These are phyloP conservation scores for Myotisia sp. DNA, from an alignment of 2,329 filamentous ascomycete genomes.

Conservation along the genomic window DNA sequence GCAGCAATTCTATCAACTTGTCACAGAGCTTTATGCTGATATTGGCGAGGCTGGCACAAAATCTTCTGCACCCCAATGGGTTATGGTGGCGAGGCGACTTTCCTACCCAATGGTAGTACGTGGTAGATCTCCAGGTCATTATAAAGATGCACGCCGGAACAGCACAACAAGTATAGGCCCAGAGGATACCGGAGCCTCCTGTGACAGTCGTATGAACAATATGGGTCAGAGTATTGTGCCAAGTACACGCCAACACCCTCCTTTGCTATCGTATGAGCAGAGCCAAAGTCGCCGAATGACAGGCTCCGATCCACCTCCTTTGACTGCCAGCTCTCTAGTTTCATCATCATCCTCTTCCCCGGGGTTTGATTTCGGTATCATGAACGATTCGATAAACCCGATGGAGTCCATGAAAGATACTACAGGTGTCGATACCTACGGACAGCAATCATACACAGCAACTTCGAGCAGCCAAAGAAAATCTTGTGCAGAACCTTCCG, in stretches of 20 bases:
- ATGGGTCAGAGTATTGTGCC: conserved; percentile 21
- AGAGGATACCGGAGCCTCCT: conserved; percentile 39
- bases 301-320: conserved; percentile 23
- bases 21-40: conserved; percentile 69
- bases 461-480: conserved; percentile 16
- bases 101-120: conserved; percentile 79
- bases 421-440: conserved; percentile 22
- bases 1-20: conserved; percentile 85
- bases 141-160: conserved; percentile 54
- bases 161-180: conserved; percentile 59
- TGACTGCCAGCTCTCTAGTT: conserved; percentile 26
- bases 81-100: conserved; percentile 57
- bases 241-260: conserved; percentile 19
- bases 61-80: conserved; percentile 37
- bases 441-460: conserved; percentile 18
- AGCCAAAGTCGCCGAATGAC: conserved; percentile 24
- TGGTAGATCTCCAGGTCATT: conserved; percentile 67
- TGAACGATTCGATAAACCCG: conserved; percentile 27
- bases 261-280: conserved; percentile 24
- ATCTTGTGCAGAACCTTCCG: conserved; percentile 13
- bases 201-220: conserved; percentile 20
- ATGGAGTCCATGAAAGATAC: conserved; percentile 25
- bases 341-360: conserved; percentile 27
- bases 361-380: conserved; percentile 24
- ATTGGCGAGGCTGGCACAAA: conserved; percentile 35